Percentiles rank a stretch among this genome's conserved stretches.
Evolutionary conservation across 2,329 filamentous ascomycete genomes (phyloP).

Genomic region (Leptographium lundbergii): DNA sequence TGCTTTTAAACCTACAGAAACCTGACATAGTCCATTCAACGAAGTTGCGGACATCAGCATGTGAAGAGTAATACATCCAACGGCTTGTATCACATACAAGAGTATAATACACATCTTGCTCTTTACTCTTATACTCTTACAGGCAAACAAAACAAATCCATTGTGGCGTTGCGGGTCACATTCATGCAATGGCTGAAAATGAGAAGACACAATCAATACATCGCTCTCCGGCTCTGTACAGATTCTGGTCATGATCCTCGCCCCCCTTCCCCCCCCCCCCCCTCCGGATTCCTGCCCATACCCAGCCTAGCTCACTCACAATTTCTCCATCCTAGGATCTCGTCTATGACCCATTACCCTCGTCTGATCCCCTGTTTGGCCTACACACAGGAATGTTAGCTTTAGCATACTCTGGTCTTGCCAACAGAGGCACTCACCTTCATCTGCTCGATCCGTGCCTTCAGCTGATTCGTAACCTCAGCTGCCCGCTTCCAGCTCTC

Average conservation of each 20-base stretch:
- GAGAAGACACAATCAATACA: background rate
- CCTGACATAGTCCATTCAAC: too few relatives aligned
- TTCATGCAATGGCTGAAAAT: background rate
- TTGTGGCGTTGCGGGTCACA: background rate
- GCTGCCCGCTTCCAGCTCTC: constrained; percentile 97
- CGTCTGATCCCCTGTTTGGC: constrained; percentile 12
- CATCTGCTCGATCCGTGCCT: constrained; percentile 97
- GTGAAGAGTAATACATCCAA: too few relatives aligned
- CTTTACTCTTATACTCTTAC: too few relatives aligned
- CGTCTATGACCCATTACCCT: background rate
- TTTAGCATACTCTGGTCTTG: background rate
- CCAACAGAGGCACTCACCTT: constrained; percentile 42
- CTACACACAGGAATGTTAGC: background rate
- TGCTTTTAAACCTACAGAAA: too few relatives aligned
- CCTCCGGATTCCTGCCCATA: background rate
- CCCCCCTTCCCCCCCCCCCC: too few relatives aligned
- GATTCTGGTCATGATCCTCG: background rate
- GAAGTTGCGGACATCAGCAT: too few relatives aligned
- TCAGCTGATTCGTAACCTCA: constrained; percentile 94
- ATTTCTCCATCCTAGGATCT: background rate
- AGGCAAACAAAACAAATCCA: too few relatives aligned
- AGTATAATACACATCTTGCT: too few relatives aligned
- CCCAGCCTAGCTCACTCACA: background rate
- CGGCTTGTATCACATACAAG: too few relatives aligned
- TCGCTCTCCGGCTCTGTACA: background rate